A percentile compares a stretch with the other conserved stretches of the same genome.
phyloP scores from a whole-genome alignment of 2,329 filamentous ascomycete genomes.

The Colletotrichum musae region DNA sequence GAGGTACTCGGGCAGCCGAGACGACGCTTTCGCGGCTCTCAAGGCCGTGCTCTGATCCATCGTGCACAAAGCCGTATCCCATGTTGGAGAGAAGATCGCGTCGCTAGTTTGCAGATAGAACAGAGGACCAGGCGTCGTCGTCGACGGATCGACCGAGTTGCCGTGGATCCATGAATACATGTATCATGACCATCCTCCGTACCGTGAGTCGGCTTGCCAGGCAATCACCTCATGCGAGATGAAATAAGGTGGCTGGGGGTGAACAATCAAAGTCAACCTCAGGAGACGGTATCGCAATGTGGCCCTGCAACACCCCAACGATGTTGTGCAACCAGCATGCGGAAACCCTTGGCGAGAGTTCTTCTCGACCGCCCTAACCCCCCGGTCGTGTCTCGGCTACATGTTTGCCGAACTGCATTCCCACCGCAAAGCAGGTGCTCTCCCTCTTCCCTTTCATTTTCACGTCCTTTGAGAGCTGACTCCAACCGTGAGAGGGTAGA shows the following conservation, averaged over 20 bases:
- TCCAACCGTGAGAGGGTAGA: background rate
- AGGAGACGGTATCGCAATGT: conserved; percentile 15
- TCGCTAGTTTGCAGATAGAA: too few species aligned
- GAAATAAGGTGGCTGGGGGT: conserved; percentile 10
- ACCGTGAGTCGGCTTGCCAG: too few species aligned
- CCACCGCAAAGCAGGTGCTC: background rate
- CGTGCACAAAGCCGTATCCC: too few species aligned
- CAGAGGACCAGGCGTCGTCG: background rate
- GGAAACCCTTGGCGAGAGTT: conserved; percentile 2
- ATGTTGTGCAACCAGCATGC: conserved; percentile 14
- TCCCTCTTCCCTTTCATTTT: background rate
- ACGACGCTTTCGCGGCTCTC: conserved; percentile 62
- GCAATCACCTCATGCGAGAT: background rate
- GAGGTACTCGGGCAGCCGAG: conserved; percentile 67
- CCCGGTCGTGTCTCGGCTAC: conserved; percentile 33
- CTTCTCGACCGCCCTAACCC: background rate
- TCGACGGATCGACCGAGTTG: conserved; percentile 9
- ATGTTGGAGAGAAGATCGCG: too few species aligned
- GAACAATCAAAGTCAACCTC: conserved; percentile 3
- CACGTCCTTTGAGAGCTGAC: background rate
- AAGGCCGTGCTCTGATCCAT: conserved; percentile 56
- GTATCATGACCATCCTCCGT: background rate
- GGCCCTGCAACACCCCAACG: conserved; percentile 1
- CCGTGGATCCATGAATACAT: background rate
- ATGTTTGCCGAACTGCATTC: background rate